Percentiles rank a stretch among this genome's conserved stretches.
Conservation (phyloP, 768 basidiomycete genomes). For the Pulveroboletus sp. region DNA sequence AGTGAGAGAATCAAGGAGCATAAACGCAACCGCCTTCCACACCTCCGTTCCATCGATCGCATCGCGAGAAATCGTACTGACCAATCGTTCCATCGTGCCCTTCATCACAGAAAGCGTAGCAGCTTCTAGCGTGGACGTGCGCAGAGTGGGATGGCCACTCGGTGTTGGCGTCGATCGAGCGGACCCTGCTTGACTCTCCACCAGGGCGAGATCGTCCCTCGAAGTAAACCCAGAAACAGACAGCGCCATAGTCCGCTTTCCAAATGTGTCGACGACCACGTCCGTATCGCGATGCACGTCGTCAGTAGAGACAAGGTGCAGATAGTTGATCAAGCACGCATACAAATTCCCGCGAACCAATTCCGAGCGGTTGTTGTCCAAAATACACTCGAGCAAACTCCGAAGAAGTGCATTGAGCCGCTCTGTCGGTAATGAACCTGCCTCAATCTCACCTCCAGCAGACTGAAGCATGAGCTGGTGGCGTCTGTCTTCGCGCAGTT, state of each 20-base stretch:
- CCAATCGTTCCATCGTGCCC: constrained; percentile 62
- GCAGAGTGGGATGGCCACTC: not conserved
- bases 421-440: constrained; percentile 73
- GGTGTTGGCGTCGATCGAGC: constrained; percentile 17
- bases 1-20: constrained; percentile 78
- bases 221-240: constrained; percentile 34
- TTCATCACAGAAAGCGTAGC: constrained; percentile 68
- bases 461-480: constrained; percentile 66
- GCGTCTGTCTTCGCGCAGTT: constrained; percentile 78
- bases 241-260: constrained; percentile 26
- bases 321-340: constrained; percentile 82
- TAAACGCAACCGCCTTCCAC: constrained; percentile 95
- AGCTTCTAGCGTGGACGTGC: constrained; percentile 45
- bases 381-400: constrained; percentile 66
- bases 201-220: constrained; percentile 38
- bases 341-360: constrained; percentile 94
- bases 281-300: constrained; percentile 15
- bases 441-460: constrained; percentile 55
- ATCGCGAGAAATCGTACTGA: constrained; percentile 75
- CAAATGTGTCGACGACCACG: constrained; percentile 11
- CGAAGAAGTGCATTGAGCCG: constrained; percentile 71
- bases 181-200: constrained; percentile 34
- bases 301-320: constrained; percentile 53
- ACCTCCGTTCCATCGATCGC: constrained; percentile 94
- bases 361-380: constrained; percentile 74